Evolutionary conservation across 2,329 filamentous ascomycete species (phyloP), one percentile per base, ranked within the genome.

Genomic region (Diplodia scrobiculata): DNA sequence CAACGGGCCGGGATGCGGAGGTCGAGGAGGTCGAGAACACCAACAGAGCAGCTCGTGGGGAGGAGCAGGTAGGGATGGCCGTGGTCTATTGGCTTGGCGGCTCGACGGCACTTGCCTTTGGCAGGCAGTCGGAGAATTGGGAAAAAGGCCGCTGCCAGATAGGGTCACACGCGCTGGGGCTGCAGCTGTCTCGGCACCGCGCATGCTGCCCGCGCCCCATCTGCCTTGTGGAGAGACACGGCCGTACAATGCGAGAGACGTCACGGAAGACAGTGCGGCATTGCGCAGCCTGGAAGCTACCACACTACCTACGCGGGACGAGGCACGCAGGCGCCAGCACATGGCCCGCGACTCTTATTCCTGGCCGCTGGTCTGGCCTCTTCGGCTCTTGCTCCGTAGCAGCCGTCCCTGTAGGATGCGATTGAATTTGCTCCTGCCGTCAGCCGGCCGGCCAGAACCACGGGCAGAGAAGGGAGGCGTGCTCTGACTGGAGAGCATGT

Each of bases 71-170:
- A 47, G 55, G 55, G 38, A 59, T 59, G 38, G 21, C 55, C 19
- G 55, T 29, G 27, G 41, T 50, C 41, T 62, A 62, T 62, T 62
- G 58, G 58, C 58, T 62, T 62, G 58, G 58, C 58, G 19, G 41
- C 58, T 62, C 27, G 32, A 14, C 45, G 58, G 58, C 58, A 36
- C n/a, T 19, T 45, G 41, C 41, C 29, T 34, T 41, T 47, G 36
- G 53, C 34, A 25, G 53, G 53, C 55, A 48, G 14, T 62, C 58
- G 58, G 58, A 62, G 58, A 62, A 62, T 62, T 62, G 41, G 41
- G 45, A 45, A 50, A 19, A 34, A 29, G 29, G 32, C 32, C 14
- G 50, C 50, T 52, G 50, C 50, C 50, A 52, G 50, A 27, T 52
- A 27, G 14, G 50, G 50, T 29, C 21, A 17, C 21, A 52, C 21